Evolutionary conservation across 2,329 filamentous ascomycete species (phyloP).

Genomic region (Aspergillus versicolor): DNA sequence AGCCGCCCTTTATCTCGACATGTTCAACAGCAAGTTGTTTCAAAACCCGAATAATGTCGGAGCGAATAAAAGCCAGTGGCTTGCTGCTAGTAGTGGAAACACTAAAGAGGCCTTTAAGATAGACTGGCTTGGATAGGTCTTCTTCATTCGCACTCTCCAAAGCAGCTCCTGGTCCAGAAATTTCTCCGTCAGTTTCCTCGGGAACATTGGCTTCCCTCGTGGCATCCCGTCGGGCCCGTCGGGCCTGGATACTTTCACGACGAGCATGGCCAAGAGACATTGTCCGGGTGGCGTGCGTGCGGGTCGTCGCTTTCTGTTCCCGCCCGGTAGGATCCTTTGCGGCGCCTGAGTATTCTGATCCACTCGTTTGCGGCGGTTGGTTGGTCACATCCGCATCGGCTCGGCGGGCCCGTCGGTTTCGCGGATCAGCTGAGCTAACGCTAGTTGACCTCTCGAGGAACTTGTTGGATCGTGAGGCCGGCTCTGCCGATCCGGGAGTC

Average conservation of each 20-base stretch:
- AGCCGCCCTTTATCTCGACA: constrained; percentile 88
- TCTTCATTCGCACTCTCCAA: constrained; percentile 57
- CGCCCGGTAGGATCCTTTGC: constrained; percentile 46
- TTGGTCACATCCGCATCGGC: constrained; percentile 56
- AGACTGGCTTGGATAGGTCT: constrained; percentile 82
- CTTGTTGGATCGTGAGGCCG: constrained; percentile 60
- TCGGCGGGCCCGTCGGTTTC: constrained; percentile 59
- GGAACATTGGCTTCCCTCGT: constrained; percentile 74
- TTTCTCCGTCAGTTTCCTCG: constrained; percentile 85
- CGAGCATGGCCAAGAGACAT: constrained; percentile 88
- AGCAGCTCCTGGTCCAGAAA: constrained; percentile 56
- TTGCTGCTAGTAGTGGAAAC: constrained; percentile 95
- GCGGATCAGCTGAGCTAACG: constrained; percentile 82
- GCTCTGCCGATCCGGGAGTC: constrained; percentile 66
- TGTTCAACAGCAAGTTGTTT: constrained; percentile 88
- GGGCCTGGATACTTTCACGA: constrained; percentile 86
- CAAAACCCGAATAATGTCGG: constrained; percentile 87
- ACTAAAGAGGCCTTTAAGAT: constrained; percentile 93
- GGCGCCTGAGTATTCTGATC: constrained; percentile 65
- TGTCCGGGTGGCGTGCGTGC: constrained; percentile 68
- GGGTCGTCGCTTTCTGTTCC: constrained; percentile 54
- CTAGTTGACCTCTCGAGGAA: constrained; percentile 83
- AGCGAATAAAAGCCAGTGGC: constrained; percentile 78
- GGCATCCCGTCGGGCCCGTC: constrained; percentile 72
- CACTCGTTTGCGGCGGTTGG: constrained; percentile 72